Evolutionary conservation across 2,329 filamentous ascomycete species (phyloP).

Genomic region (Xylaria multiplex): DNA sequence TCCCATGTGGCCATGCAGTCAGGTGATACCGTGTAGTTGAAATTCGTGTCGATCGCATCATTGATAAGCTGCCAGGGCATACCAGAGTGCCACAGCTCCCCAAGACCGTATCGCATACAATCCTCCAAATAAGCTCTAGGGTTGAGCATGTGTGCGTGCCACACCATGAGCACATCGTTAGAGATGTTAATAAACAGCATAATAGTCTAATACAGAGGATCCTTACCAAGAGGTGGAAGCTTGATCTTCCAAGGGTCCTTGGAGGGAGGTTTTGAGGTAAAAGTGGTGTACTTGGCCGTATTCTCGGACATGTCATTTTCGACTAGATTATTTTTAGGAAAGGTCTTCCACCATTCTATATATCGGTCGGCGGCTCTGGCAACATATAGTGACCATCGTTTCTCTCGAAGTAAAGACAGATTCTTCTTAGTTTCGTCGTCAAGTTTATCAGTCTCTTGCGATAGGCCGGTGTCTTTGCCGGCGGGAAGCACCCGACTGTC

Average conservation of each 20-base stretch:
- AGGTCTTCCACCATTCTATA: conserved; percentile 68
- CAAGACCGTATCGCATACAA: conserved; percentile 66
- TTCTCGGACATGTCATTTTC: conserved; percentile 51
- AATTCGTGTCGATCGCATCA: conserved; percentile 65
- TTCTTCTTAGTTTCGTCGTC: conserved; percentile 54
- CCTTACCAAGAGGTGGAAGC: conserved; percentile 68
- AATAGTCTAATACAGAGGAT: conserved; percentile 17
- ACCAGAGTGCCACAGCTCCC: conserved; percentile 67
- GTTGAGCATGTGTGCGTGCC: conserved; percentile 83
- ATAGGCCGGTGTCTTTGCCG: conserved; percentile 29
- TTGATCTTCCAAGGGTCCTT: conserved; percentile 52
- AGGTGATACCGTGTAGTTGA: conserved; percentile 63
- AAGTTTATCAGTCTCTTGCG: conserved; percentile 31
- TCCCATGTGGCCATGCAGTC: conserved; percentile 60
- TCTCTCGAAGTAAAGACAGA: conserved; percentile 70
- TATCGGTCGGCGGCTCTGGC: conserved; percentile 75
- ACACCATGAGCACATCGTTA: conserved; percentile 79
- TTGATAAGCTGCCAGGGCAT: conserved; percentile 74
- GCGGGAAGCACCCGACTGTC: conserved; percentile 55
- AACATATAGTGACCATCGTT: conserved; percentile 78
- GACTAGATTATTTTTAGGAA: conserved; percentile 48
- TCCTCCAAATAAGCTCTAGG: conserved; percentile 80
- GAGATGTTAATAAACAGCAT: conserved; percentile 41
- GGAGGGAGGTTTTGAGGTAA: conserved; percentile 39
- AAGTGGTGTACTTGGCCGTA: conserved; percentile 47